A percentile compares a stretch with the other conserved stretches of the same genome.
These are phyloP conservation scores for Fusarium lateritium DNA, from an alignment of 2,329 filamentous ascomycete species.

Conservation along the genomic window DNA sequence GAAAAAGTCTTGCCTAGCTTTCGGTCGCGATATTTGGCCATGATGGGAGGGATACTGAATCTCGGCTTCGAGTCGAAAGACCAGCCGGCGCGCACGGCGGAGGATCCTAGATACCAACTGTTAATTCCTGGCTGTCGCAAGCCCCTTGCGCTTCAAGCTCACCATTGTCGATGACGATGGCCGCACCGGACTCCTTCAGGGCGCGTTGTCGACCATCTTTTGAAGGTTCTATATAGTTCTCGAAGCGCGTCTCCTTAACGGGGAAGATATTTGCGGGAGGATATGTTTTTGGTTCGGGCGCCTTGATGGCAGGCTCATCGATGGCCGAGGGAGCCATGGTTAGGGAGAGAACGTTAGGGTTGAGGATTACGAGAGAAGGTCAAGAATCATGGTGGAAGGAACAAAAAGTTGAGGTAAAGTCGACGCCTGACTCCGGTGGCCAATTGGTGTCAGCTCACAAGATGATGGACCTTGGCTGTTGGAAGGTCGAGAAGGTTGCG, in stretches of 20 bases:
- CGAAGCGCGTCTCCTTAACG: constrained; percentile 74
- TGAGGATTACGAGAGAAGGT: constrained; percentile 20
- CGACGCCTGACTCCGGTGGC: constrained; percentile 35
- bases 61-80: constrained; percentile 90
- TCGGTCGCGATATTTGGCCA: constrained; percentile 94
- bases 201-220: constrained; percentile 81
- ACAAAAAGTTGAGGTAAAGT: constrained; percentile 14
- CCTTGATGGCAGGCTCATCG: constrained; percentile 58
- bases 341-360: constrained; percentile 17
- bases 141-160: constrained; percentile 44
- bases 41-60: constrained; percentile 86
- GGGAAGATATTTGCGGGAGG: constrained; percentile 70
- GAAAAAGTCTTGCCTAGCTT: constrained; percentile 93
- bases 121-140: constrained; percentile 40
- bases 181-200: constrained; percentile 71
- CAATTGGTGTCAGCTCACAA: constrained; percentile 48
- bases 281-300: constrained; percentile 60
- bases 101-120: constrained; percentile 76
- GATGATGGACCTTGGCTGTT: constrained; percentile 43
- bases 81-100: constrained; percentile 92
- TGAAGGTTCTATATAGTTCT: constrained; percentile 67
- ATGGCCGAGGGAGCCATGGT: constrained; percentile 69
- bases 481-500: constrained; percentile 47
- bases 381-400: constrained; percentile 38
- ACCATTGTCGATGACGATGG: constrained; percentile 99